Conservation (phyloP, 2,329 filamentous ascomycete genomes). For the Aspergillus luchuensis region DNA sequence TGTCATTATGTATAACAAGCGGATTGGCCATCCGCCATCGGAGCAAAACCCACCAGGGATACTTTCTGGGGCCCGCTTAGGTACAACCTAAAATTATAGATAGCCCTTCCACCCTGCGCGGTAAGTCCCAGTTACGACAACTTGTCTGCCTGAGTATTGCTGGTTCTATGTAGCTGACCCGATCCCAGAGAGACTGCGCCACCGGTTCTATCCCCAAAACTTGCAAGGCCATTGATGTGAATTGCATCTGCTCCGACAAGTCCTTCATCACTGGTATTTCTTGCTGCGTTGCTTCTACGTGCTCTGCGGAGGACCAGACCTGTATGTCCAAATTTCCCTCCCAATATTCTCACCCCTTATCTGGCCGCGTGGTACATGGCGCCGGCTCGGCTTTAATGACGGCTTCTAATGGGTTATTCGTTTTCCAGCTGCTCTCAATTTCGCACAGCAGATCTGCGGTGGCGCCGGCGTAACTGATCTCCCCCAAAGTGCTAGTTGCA, state of each 20-base stretch:
- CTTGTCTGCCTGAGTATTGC: background rate
- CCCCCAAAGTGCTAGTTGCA: slow-evolving; percentile 36
- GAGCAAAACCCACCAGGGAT: too few relatives aligned
- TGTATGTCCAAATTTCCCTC: slow-evolving; percentile 26
- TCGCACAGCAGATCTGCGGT: slow-evolving; percentile 42
- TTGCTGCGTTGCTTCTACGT: slow-evolving; percentile 53
- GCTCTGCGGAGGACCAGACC: slow-evolving; percentile 46
- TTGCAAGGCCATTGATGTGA: slow-evolving; percentile 44
- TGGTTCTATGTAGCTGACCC: slow-evolving; percentile 4
- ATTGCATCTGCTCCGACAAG: slow-evolving; percentile 52
- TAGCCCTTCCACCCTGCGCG: slow-evolving; percentile 54
- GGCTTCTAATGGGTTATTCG: slow-evolving; percentile 10
- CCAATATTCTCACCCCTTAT: background rate
- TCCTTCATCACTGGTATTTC: slow-evolving; percentile 52
- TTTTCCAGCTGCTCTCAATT: slow-evolving; percentile 36
- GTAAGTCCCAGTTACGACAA: slow-evolving; percentile 46
- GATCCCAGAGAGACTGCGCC: slow-evolving; percentile 41
- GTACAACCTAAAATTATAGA: too few relatives aligned
- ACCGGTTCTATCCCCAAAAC: slow-evolving; percentile 44
- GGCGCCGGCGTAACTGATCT: slow-evolving; percentile 40
- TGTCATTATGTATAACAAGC: background rate
- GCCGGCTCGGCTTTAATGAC: background rate
- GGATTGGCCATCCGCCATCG: background rate
- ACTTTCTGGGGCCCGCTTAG: too few relatives aligned
- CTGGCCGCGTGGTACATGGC: background rate